Conservation (phyloP, 1,139 yeast genomes). For the Starmera stellimalicola region DNA sequence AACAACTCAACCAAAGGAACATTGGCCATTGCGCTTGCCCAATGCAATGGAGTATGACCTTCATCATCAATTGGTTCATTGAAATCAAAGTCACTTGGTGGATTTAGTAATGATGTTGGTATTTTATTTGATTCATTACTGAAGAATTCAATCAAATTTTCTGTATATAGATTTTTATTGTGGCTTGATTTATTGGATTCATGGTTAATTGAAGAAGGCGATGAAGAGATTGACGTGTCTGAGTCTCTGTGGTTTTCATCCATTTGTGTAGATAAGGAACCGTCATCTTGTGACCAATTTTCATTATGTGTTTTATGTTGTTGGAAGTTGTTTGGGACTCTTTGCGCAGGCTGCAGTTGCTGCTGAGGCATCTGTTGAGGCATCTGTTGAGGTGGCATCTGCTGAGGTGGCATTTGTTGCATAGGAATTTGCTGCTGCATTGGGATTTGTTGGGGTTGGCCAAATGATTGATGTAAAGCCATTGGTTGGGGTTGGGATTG, state of each 20-base stretch:
- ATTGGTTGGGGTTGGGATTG: background rate
- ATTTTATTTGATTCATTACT: conserved; percentile 66
- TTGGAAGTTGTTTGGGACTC: conserved; percentile 7
- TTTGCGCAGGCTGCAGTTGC: conserved; percentile 12
- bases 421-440: conserved; percentile 18
- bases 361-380: conserved; percentile 11
- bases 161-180: conserved; percentile 33
- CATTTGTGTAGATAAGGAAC: conserved; percentile 15
- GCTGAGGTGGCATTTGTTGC: conserved; percentile 13
- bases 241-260: conserved; percentile 21
- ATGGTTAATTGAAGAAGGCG: conserved; percentile 16
- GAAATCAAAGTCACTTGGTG: conserved; percentile 74
- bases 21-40: conserved; percentile 95
- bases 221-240: conserved; percentile 31
- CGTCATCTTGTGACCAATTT: conserved; percentile 28
- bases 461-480: conserved; percentile 1
- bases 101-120: conserved; percentile 62
- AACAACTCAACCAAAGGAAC: conserved; percentile 61
- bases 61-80: conserved; percentile 89
- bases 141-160: conserved; percentile 50
- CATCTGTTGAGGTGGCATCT: conserved; percentile 7
- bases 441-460: conserved; percentile 5
- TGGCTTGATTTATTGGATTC: conserved; percentile 14
- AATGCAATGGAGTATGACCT: conserved; percentile 91
- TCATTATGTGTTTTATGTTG: conserved; percentile 28